Evolutionary conservation across 2,329 filamentous ascomycete genomes (phyloP).

Genomic region (Cordyceps javanica): DNA sequence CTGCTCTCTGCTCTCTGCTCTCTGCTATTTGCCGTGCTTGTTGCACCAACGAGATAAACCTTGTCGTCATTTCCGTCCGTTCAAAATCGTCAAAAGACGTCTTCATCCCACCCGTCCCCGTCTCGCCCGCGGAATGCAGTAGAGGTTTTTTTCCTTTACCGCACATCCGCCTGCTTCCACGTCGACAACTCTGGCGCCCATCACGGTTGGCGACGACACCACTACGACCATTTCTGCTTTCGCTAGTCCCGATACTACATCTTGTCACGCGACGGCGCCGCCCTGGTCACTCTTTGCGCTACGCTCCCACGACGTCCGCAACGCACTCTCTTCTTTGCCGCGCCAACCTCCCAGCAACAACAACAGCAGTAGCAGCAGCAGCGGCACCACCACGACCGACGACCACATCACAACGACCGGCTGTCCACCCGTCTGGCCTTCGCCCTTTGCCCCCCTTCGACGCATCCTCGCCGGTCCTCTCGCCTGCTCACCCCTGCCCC

Average conservation of each 20-base stretch:
- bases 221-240: not conserved
- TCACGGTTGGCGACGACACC: not conserved
- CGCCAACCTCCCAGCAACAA: not conserved
- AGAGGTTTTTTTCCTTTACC: not conserved
- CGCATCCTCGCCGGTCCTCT: constrained; percentile 5
- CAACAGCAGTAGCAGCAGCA: no score
- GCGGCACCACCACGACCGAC: not conserved
- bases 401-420: not conserved
- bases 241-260: not conserved
- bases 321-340: not conserved
- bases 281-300: constrained; percentile 3
- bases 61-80: not conserved
- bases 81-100: not conserved
- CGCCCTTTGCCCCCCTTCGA: not conserved
- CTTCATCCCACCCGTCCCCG: not conserved
- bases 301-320: constrained; percentile 2
- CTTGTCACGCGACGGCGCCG: constrained; percentile 9
- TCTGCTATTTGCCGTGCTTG: no score
- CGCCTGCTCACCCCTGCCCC: not conserved
- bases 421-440: not conserved
- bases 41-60: no score
- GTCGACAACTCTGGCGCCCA: constrained; percentile 2
- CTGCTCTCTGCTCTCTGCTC: no score
- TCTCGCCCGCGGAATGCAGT: not conserved
- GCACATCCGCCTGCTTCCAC: not conserved